Evolutionary conservation across 2,329 filamentous ascomycete species (phyloP), one percentile per base, ranked within the genome.

Genomic region (Xylariaceae sp.): DNA sequence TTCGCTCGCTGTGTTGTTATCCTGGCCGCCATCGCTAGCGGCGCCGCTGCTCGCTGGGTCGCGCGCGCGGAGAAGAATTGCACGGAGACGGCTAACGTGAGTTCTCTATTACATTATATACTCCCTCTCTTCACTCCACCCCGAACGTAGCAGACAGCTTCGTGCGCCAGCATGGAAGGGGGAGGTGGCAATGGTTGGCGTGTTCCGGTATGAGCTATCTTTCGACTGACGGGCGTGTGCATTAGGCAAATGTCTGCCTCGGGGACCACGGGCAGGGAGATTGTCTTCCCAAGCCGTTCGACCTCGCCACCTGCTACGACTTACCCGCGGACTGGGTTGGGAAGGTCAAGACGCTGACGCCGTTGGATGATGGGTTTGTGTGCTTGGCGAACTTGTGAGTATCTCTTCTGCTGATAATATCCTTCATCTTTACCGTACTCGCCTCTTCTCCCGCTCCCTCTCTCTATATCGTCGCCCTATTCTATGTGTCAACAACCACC

Each of bases 191-290:
- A 9, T n/a, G n/a, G n/a, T n/a, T n/a, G n/a, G n/a, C n/a, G n/a
- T n/a, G n/a, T n/a, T n/a, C n/a, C n/a, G n/a, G n/a, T n/a, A n/a
- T 9, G 40, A 10, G 7, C 40, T 7, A 44, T 20, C 4, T 44
- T 20, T n/a, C 16, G 21, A 18, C 44, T 45, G 44, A 45, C 44
- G 26, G 20, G 5, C 23, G 9, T 9, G 23, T 26, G 23, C 23
- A 26, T 26, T 21, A 48, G 45, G 45, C 45, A 3, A 48, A 48
- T 23, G 45, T 48, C 45, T 48, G 45, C 18, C 45, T 48, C 45
- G 21, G 18, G 12, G 16, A 16, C 29, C n/a, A 32, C 45, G 45
- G 45, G 9, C 14, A 14, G 23, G 45, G 45, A n/a, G 29, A 37
- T 14, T 48, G 45, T 40, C 45, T 48, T 7, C 45, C 45, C 12